These are phyloP conservation scores for Cryomyces minteri DNA, from an alignment of 495 filamentous ascomycete genomes.

Conservation along the genomic window DNA sequence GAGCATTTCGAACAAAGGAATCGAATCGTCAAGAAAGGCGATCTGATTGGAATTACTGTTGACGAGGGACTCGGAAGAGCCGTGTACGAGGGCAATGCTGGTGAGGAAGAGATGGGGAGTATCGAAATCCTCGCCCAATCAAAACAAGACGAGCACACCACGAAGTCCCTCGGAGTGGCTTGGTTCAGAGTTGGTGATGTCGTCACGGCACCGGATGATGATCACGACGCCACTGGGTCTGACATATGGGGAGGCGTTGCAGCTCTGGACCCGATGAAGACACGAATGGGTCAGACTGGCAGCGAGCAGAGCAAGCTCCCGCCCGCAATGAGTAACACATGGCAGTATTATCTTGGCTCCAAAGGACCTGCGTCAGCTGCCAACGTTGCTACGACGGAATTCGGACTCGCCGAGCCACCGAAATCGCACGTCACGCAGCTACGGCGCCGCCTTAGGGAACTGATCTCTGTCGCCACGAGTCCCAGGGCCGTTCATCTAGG, in stretches of 20 bases:
- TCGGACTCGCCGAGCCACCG: constrained; percentile 10
- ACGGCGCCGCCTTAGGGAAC: constrained; percentile 60
- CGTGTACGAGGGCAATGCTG: constrained; percentile 40
- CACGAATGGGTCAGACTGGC: constrained; percentile 66
- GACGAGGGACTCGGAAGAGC: constrained; percentile 65
- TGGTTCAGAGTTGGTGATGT: constrained; percentile 82
- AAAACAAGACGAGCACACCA: background rate
- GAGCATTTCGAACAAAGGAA: constrained; percentile 64
- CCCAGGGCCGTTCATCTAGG: constrained; percentile 70
- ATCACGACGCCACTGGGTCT: constrained; percentile 10
- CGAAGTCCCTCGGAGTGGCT: constrained; percentile 32
- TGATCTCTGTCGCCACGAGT: constrained; percentile 76
- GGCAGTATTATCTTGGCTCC: constrained; percentile 72
- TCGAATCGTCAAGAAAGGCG: constrained; percentile 64
- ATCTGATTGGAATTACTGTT: constrained; percentile 70
- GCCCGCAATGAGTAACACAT: constrained; percentile 49
- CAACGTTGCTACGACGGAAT: background rate
- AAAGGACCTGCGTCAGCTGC: constrained; percentile 15
- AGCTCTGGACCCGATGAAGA: constrained; percentile 63
- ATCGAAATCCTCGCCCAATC: background rate
- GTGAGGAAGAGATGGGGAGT: constrained; percentile 11
- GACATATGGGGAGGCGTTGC: constrained; percentile 70
- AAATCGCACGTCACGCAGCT: constrained; percentile 41
- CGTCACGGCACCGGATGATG: constrained; percentile 30
- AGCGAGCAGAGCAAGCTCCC: constrained; percentile 64